Evolutionary conservation across 2,329 filamentous ascomycete genomes (phyloP).

Genomic region (Xylariaceae sp.): DNA sequence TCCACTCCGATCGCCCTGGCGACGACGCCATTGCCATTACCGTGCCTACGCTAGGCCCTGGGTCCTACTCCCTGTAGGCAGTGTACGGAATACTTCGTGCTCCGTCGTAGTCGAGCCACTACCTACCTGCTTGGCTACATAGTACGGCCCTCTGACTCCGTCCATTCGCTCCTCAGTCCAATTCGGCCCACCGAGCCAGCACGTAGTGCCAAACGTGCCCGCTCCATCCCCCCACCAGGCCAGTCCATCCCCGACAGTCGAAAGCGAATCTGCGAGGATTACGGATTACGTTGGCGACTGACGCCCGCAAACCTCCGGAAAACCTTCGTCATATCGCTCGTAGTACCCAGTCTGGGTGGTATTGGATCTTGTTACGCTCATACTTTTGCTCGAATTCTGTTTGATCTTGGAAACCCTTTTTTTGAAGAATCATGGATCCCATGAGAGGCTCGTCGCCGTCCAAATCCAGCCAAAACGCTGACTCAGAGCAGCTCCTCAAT

Average conservation of each 20-base stretch:
- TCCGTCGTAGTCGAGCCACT: not conserved
- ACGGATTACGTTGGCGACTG: constrained; percentile 21
- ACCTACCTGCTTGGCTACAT: not conserved
- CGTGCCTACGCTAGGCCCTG: too few species aligned
- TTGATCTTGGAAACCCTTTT: not conserved
- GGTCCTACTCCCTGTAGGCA: constrained; percentile 1
- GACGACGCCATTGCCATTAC: not conserved
- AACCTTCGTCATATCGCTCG: not conserved
- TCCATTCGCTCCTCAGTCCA: constrained; percentile 17
- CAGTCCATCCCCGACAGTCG: constrained; percentile 9
- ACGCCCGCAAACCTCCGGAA: not conserved
- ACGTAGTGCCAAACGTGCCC: constrained; percentile 13
- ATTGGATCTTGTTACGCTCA: not conserved
- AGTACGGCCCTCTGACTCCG: not conserved
- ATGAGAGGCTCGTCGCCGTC: constrained; percentile 30
- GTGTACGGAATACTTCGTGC: too few species aligned
- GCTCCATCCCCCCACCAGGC: constrained; percentile 20
- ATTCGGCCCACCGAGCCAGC: constrained; percentile 23
- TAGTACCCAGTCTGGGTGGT: not conserved
- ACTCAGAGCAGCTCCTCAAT: constrained; percentile 66
- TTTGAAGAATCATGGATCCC: constrained; percentile 24
- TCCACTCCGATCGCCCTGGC: constrained; percentile 9
- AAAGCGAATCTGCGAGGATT: constrained; percentile 23
- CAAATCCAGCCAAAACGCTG: constrained; percentile 34
- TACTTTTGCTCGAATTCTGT: not conserved